Evolutionary conservation across 441 rosid species (phyloP).

Genomic region (Raphanus hybrid): DNA sequence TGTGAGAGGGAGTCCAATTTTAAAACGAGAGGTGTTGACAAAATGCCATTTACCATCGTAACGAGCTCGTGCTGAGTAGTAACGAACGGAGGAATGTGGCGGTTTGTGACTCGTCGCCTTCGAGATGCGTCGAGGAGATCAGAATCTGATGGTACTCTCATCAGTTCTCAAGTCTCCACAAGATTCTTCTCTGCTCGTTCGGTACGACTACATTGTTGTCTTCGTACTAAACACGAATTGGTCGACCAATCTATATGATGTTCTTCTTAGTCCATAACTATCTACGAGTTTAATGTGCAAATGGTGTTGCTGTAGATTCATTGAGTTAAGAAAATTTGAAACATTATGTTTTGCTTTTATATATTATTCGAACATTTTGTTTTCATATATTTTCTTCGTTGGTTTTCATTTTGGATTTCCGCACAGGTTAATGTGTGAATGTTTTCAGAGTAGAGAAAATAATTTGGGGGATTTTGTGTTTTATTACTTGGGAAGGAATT

Average conservation of each 20-base stretch:
- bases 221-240: no score
- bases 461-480: background rate
- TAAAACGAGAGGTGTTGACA: constrained; percentile 11
- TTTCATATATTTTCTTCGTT: background rate
- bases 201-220: constrained; percentile 44
- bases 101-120: constrained; percentile 81
- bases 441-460: background rate
- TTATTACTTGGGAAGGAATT: background rate
- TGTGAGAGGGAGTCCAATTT: background rate
- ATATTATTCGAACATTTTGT: no score
- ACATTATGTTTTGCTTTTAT: no score
- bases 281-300: background rate
- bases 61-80: constrained; percentile 25
- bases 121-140: constrained; percentile 56
- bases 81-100: constrained; percentile 66
- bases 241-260: no score
- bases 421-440: background rate
- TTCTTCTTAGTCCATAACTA: background rate
- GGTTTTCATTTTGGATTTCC: background rate
- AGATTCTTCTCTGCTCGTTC: constrained; percentile 70
- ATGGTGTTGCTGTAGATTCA: background rate
- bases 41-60: background rate
- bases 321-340: background rate
- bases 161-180: constrained; percentile 61
- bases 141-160: constrained; percentile 44